Percentiles rank a stretch among this genome's conserved stretches.
Conservation (phyloP, 495 filamentous ascomycete species). For the Trichoderma virens region DNA sequence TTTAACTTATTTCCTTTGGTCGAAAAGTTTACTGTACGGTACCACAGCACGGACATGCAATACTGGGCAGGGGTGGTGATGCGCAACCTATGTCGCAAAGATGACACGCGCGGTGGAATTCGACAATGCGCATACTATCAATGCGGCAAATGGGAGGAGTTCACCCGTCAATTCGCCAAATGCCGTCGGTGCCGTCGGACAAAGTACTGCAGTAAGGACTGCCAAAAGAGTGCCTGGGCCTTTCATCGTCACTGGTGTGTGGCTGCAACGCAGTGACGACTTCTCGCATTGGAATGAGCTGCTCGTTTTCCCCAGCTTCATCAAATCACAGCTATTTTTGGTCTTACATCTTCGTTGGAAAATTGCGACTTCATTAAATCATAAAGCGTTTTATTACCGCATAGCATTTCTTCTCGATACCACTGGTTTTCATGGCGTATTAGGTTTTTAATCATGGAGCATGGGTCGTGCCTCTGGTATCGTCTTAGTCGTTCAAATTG, state of each 20-base stretch:
- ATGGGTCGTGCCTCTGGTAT: neutral
- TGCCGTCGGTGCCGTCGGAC: slow-evolving; percentile 93
- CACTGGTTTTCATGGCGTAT: slow-evolving; percentile 10
- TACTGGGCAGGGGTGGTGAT: slow-evolving; percentile 99
- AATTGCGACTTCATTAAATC: slow-evolving; percentile 8
- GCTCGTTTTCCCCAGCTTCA: neutral
- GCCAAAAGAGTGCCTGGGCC: slow-evolving; percentile 97
- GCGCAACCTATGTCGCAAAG: slow-evolving; percentile 96
- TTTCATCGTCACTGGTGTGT: slow-evolving; percentile 97
- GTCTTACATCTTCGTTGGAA: slow-evolving; percentile 5
- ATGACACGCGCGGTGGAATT: slow-evolving; percentile 87
- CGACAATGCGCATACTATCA: slow-evolving; percentile 95
- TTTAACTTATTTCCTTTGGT: slow-evolving; percentile 97
- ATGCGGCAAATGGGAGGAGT: slow-evolving; percentile 97
- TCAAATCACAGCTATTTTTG: neutral
- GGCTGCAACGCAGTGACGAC: slow-evolving; percentile 49
- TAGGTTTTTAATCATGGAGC: slow-evolving; percentile 1
- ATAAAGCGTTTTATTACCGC: slow-evolving; percentile 11
- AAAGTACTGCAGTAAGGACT: slow-evolving; percentile 99
- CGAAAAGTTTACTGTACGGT: slow-evolving; percentile 93
- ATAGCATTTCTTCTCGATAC: slow-evolving; percentile 14
- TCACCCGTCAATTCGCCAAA: slow-evolving; percentile 92
- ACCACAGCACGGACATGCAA: slow-evolving; percentile 94
- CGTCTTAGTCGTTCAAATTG: neutral
- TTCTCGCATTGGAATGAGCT: slow-evolving; percentile 9